These are phyloP conservation scores for Morella rubra DNA, from an alignment of 306 rosid species.

Conservation along the genomic window DNA sequence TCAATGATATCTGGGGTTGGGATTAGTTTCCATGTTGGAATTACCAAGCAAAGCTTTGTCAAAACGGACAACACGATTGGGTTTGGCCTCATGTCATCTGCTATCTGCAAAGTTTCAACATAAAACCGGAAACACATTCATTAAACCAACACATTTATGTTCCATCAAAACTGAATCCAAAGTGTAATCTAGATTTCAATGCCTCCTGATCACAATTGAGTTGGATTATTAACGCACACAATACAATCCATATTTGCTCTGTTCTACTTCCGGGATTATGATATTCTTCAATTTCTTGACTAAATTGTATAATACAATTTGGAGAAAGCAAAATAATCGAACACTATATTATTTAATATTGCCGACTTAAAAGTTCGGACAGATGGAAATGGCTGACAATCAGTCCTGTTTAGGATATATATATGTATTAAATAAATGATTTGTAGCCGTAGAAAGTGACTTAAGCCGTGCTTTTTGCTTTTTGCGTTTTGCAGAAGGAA, in stretches of 20 bases:
- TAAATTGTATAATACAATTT: too few species aligned
- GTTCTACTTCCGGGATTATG: too few species aligned
- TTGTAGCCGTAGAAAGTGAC: not conserved
- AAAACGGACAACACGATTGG: slow-evolving; percentile 30
- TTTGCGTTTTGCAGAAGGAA: too few species aligned
- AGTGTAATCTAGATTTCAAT: not conserved
- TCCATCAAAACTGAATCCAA: too few species aligned
- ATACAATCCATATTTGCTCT: slow-evolving; percentile 6
- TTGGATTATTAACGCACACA: not conserved
- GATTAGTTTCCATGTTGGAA: slow-evolving; percentile 73
- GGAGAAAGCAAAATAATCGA: too few species aligned
- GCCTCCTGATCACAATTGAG: not conserved
- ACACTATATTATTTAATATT: too few species aligned
- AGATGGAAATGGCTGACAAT: too few species aligned
- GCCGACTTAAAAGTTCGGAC: too few species aligned
- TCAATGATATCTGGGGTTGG: slow-evolving; percentile 70
- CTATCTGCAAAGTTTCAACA: slow-evolving; percentile 55
- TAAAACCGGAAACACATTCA: not conserved
- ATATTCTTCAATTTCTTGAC: too few species aligned
- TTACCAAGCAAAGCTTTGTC: slow-evolving; percentile 48
- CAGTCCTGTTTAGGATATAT: too few species aligned
- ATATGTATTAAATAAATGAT: too few species aligned
- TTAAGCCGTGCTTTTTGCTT: not conserved
- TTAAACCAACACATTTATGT: too few species aligned
- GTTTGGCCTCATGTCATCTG: slow-evolving; percentile 66